Evolutionary conservation across 257 asterid species (phyloP).

Genomic region (Solanum chmielewskii): DNA sequence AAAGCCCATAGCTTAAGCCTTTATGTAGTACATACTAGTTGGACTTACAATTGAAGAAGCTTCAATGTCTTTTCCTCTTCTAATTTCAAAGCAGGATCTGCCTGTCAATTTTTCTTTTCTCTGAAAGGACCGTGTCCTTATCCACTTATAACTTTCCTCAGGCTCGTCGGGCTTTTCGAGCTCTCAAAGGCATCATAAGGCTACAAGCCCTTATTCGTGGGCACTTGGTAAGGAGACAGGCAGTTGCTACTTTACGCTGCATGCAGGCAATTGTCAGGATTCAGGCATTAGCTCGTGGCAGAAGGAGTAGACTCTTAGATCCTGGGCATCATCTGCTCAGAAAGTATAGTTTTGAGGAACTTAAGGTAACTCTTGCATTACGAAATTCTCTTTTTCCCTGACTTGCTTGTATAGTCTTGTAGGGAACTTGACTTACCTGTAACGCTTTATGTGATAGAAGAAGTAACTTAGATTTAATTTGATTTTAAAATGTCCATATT

Average conservation of each 20-base stretch:
- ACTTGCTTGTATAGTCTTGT: neutral
- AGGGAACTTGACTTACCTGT: neutral
- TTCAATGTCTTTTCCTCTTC: neutral
- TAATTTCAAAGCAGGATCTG: neutral
- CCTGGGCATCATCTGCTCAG: neutral
- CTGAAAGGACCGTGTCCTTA: neutral
- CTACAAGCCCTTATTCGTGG: constrained; percentile 44
- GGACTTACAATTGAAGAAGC: neutral
- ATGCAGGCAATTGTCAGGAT: constrained; percentile 35
- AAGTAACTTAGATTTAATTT: neutral
- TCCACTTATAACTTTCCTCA: neutral
- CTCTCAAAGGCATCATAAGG: constrained; percentile 35
- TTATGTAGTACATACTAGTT: neutral
- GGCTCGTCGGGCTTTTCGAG: constrained; percentile 31
- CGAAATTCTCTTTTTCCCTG: neutral
- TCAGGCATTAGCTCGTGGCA: constrained; percentile 39
- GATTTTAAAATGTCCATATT: neutral
- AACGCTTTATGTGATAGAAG: neutral
- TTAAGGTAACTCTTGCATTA: constrained; percentile 8
- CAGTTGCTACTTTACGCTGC: constrained; percentile 31
- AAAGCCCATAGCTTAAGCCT: neutral
- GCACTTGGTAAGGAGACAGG: constrained; percentile 44
- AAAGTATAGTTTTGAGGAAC: constrained; percentile 3
- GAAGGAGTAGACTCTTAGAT: constrained; percentile 13
- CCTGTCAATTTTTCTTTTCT: neutral